A percentile compares a stretch with the other conserved stretches of the same genome.
phyloP scores from a whole-genome alignment of 2,329 filamentous ascomycete species.

The Aspergillus persii region DNA sequence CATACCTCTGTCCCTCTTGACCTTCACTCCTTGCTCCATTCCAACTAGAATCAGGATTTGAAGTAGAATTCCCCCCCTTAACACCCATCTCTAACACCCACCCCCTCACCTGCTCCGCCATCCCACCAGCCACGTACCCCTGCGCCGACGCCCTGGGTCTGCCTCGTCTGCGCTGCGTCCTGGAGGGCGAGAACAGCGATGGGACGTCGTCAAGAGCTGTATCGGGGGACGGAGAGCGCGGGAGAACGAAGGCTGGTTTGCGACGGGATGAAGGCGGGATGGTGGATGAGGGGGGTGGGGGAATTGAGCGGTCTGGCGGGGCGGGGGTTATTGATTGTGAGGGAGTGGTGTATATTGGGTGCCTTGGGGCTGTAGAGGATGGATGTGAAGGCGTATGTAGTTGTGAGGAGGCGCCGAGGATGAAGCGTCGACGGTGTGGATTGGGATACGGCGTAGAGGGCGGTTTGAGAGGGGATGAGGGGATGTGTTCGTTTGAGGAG shows the following conservation, averaged over 20 bases:
- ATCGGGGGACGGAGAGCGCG: conserved; percentile 34
- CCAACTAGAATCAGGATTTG: background rate
- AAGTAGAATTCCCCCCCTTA: conserved; percentile 26
- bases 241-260: conserved; percentile 39
- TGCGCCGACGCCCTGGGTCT: conserved; percentile 20
- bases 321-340: conserved; percentile 8
- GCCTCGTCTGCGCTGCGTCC: conserved; percentile 30
- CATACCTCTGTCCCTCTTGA: conserved; percentile 14
- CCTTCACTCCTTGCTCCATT: background rate
- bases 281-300: conserved; percentile 4
- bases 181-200: conserved; percentile 37
- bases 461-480: background rate
- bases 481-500: background rate
- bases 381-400: background rate
- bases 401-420: background rate
- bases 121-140: conserved; percentile 36
- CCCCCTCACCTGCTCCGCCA: conserved; percentile 41
- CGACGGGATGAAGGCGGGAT: conserved; percentile 19
- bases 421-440: background rate
- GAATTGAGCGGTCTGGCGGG: background rate
- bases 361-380: background rate
- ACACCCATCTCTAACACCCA: conserved; percentile 41
- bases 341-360: background rate
- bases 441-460: background rate
- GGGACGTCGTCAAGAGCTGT: conserved; percentile 21